These are phyloP conservation scores for Meyerozyma smithsonii DNA, from an alignment of 1,139 yeast species.

Conservation along the genomic window DNA sequence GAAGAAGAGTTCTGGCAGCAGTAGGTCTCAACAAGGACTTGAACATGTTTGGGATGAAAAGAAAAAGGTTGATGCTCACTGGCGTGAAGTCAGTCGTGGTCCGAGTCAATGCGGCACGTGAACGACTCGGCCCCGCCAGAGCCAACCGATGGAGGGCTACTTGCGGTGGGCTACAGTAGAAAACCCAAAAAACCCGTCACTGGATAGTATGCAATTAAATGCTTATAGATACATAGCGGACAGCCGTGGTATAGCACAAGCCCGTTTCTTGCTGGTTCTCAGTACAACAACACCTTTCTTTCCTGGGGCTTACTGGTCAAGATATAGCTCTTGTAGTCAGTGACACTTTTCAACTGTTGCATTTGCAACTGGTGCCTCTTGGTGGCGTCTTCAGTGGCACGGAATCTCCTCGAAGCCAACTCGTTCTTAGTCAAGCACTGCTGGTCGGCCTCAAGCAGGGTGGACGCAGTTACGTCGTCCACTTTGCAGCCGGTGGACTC, in stretches of 20 bases:
- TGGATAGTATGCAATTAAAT: too few relatives aligned
- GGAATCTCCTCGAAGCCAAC: not conserved
- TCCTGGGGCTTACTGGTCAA: slow-evolving; percentile 1
- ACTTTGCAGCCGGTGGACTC: slow-evolving; percentile 2
- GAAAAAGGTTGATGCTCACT: not conserved
- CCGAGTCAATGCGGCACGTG: not conserved
- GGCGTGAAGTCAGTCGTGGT: not conserved
- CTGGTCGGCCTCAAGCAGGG: slow-evolving; percentile 2
- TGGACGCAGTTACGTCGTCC: not conserved
- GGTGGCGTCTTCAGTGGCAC: not conserved
- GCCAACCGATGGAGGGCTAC: too few relatives aligned
- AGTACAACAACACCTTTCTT: slow-evolving; percentile 1
- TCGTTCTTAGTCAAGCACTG: not conserved
- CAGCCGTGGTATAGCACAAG: too few relatives aligned
- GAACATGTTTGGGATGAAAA: slow-evolving; percentile 4
- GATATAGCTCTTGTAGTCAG: not conserved
- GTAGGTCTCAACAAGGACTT: slow-evolving; percentile 8
- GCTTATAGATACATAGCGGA: too few relatives aligned
- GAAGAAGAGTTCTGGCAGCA: slow-evolving; percentile 3
- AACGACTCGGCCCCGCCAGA: not conserved
- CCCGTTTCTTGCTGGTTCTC: not conserved
- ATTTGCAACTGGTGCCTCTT: not conserved
- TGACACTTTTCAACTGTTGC: not conserved
- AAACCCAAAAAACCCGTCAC: too few relatives aligned
- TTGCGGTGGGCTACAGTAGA: too few relatives aligned